Evolutionary conservation across 176 grass and related monocot species (phyloP).

Genomic region (Pharus latifolius): DNA sequence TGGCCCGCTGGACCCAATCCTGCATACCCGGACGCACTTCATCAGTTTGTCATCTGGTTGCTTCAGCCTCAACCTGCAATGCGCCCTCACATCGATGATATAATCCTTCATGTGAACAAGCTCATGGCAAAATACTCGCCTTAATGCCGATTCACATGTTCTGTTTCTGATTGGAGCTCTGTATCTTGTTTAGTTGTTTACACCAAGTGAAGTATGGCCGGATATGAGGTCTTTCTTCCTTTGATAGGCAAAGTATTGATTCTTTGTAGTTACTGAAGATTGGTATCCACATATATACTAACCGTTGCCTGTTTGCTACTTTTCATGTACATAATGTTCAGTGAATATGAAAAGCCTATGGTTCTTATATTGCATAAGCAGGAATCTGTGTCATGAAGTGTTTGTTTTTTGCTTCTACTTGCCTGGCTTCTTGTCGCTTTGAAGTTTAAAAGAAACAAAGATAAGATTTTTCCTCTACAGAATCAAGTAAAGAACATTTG

Average conservation of each 20-base stretch:
- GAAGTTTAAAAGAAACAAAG: no score
- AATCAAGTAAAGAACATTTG: not conserved
- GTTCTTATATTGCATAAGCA: not conserved
- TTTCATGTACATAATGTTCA: constrained; percentile 25
- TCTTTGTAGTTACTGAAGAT: constrained; percentile 16
- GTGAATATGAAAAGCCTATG: not conserved
- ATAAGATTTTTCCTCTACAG: not conserved
- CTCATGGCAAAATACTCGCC: constrained; percentile 60
- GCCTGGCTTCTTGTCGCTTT: not conserved
- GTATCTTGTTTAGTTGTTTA: constrained; percentile 8
- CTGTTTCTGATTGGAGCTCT: not conserved
- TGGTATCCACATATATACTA: not conserved
- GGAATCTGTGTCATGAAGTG: not conserved
- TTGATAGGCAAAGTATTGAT: constrained; percentile 16
- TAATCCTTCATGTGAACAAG: constrained; percentile 82
- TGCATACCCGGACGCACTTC: constrained; percentile 67
- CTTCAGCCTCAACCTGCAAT: constrained; percentile 64
- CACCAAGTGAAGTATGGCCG: not conserved
- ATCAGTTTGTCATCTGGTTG: constrained; percentile 81
- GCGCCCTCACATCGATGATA: constrained; percentile 71
- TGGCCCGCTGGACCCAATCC: constrained; percentile 56
- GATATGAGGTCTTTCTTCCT: not conserved
- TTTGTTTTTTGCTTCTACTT: not conserved
- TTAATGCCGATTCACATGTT: constrained; percentile 10
- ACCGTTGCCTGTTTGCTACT: not conserved